Percentiles rank a stretch among this genome's conserved stretches.
phyloP scores from a whole-genome alignment of 805 yeast species.

The Yarrowia sp. region DNA sequence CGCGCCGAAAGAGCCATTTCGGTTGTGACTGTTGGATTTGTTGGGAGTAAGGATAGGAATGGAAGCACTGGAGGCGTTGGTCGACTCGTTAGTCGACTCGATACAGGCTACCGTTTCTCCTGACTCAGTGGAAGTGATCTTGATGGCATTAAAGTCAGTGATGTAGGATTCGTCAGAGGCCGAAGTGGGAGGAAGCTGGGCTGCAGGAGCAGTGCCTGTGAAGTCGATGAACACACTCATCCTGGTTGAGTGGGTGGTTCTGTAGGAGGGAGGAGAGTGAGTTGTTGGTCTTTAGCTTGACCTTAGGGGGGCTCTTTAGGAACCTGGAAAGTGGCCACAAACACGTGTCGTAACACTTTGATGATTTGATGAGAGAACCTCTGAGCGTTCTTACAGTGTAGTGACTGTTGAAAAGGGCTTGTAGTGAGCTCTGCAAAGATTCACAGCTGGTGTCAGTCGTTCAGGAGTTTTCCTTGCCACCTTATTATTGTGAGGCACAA shows the following conservation, averaged over 20 bases:
- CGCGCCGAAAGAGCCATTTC: conserved; percentile 15
- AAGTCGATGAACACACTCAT: conserved; percentile 31
- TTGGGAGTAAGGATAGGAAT: conserved; percentile 30
- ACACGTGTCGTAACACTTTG: conserved; percentile 17
- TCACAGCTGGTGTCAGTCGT: background rate
- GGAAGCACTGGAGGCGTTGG: conserved; percentile 36
- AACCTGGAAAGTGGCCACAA: background rate
- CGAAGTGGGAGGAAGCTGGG: background rate
- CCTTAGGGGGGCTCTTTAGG: conserved; percentile 24
- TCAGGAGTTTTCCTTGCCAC: too few species aligned
- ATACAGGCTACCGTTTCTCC: conserved; percentile 39
- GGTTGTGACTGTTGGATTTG: conserved; percentile 8
- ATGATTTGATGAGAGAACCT: background rate
- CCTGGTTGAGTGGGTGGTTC: background rate
- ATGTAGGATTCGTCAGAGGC: conserved; percentile 31
- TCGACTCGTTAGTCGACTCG: conserved; percentile 8
- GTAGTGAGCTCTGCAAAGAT: background rate
- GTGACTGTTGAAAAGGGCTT: background rate
- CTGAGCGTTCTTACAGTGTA: conserved; percentile 1
- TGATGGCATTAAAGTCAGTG: conserved; percentile 26
- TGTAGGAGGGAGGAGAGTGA: too few species aligned
- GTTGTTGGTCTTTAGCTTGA: background rate
- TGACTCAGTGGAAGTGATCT: conserved; percentile 24
- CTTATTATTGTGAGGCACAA: too few species aligned
- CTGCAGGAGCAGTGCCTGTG: conserved; percentile 1